Evolutionary conservation across 257 asterid genomes (phyloP), one percentile per base, ranked within the genome.

Genomic region (Fraxinus cuspidata): DNA sequence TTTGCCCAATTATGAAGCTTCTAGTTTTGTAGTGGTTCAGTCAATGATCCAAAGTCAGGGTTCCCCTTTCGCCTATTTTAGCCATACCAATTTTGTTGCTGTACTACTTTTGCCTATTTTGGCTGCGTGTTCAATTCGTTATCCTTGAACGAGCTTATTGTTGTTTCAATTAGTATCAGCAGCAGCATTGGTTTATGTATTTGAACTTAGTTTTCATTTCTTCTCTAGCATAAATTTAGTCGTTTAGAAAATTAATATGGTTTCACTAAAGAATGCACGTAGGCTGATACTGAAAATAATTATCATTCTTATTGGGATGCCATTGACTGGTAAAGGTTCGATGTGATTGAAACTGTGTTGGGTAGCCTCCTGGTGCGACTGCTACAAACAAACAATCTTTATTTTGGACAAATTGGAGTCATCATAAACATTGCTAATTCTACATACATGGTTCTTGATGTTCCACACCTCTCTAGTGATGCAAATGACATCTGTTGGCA

Each of bases 11-110:
- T 40, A 40, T 5, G 16, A 40, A 40, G 15, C 15, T 40, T 40
- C 47, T 10, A 40, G 16, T 40, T 40, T 37, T 40, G 47, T 40
- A 10, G 47, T 53, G 58, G 31, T 68, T 29, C 74, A 19, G 64
- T 56, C 10, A 37, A 13, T 31, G 70, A 37, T 72, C 66, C 42
- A 2, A 38, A 9, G 9, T 73, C 23, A 9, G 25, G 67, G 69
- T 51, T 66, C 35, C 68, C 42, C 76, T 63, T 74, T 80, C 0
- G 32, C 42, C 13, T 63, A 15, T 21, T 70, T 74, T 47, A 64
- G 66, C 23, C 29, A 25, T 63, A 44, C 71, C 51, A 40, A 60
- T 47, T 21, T 16, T 15, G 29, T n/a, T 12, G 1, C 19, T 34
- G 63, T 31, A 8, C 31, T 73, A 27, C 69, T 25, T 63, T 63